Base-by-base conservation (phyloP, 495 filamentous ascomycete species). In the Lasiosphaeria ovina region DNA sequence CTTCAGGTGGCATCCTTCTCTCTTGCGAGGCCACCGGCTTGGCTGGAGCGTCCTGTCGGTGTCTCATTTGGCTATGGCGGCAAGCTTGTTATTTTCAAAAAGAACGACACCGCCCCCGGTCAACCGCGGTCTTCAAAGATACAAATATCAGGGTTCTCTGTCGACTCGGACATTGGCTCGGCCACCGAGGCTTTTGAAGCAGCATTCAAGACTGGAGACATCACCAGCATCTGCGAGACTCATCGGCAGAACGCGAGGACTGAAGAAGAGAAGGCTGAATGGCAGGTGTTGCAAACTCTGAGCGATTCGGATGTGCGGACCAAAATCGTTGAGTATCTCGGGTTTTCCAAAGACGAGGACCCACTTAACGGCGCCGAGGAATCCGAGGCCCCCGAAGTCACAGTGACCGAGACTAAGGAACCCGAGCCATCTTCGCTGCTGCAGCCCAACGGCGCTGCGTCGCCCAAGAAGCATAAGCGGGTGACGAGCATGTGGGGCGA, bases 11-110 rank as follows among this genome's bases (percentile, higher is more conserved):
- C 89, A 33, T 89, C 86, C 12, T 98, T 98, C 76, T 88, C 90
- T 8, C 81, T 99, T 33, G 76, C 85, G 16, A 90, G 94, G 67
- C 85, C 94, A 4, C 94, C 94, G 6, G 91, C 87, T 63, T 99
- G 94, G 94, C 76, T 96, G 17, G 87, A 96, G 74, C 81, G 88
- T 38, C 92, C 95, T 8, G 86, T 87, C 56, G 89, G 90, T 62
- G 93, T 88, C 24, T 90, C 93, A 0, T 99, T 99, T 75, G 94
- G 93, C 4, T 99, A 97, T 73, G 94, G 94, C 54, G 94, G 94
- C 35, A 94, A 96, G 75, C 79, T 99, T 1, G 84, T 97, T 24
- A 90, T 85, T 51, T 88, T 98, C 64, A 83, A 82, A 45, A 73
- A 79, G 51, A 71, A 73, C 55, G 79, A 87, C 59, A 67, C 77